phyloP scores from a whole-genome alignment of 78 protist species.

The Dictyostelium firmibasis region DNA sequence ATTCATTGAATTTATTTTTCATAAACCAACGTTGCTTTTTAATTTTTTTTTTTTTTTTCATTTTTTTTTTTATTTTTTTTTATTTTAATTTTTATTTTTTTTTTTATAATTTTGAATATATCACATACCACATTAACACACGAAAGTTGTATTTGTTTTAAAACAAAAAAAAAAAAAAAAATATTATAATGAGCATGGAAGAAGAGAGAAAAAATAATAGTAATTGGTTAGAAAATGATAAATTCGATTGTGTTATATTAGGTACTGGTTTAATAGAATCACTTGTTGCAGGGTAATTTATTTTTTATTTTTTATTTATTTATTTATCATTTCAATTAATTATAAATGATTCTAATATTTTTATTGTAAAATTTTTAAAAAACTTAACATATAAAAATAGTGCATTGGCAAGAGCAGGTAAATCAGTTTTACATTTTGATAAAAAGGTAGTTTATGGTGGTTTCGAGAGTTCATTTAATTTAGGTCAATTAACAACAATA shows the following conservation, averaged over 20 bases:
- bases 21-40: not conserved
- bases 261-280: conserved; percentile 72
- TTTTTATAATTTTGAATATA: too few species aligned
- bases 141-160: too few species aligned
- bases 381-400: not conserved
- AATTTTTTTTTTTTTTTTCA: not conserved
- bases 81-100: too few species aligned
- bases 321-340: not conserved
- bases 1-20: not conserved
- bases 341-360: not conserved
- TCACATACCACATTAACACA: too few species aligned
- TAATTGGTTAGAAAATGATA: conserved; percentile 12
- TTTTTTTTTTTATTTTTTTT: conserved; percentile 1
- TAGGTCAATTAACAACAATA: not conserved
- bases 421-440: conserved; percentile 83
- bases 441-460: conserved; percentile 79
- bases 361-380: not conserved
- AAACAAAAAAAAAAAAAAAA: not conserved
- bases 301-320: not conserved
- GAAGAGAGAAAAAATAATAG: not conserved
- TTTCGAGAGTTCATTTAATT: conserved; percentile 41
- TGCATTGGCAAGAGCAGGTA: conserved; percentile 78
- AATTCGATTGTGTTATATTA: conserved; percentile 12
- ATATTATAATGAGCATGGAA: not conserved
- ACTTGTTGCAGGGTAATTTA: conserved; percentile 37